These are phyloP conservation scores for Ceratobasidium theobromae DNA, from an alignment of 1,284 basidiomycete species.

Conservation along the genomic window DNA sequence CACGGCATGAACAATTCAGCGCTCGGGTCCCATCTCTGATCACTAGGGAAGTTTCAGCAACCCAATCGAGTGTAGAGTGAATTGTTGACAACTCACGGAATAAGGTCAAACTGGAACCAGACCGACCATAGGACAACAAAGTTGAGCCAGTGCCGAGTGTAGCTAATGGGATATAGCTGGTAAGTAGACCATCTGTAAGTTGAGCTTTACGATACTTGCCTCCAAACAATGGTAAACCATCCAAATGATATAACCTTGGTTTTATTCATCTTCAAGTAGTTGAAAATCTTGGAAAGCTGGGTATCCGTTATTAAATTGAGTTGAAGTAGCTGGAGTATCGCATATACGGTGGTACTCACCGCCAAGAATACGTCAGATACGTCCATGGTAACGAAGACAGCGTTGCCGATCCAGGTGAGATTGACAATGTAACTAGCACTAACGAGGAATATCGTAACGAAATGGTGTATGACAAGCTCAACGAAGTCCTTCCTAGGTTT, in stretches of 20 bases:
- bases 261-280: constrained; percentile 74
- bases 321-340: neutral
- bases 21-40: constrained; percentile 52
- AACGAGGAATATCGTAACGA: constrained; percentile 95
- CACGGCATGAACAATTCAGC: constrained; percentile 70
- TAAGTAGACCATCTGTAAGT: neutral
- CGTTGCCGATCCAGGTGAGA: constrained; percentile 79
- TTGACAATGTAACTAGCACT: constrained; percentile 89
- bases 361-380: constrained; percentile 89
- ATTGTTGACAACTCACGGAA: constrained; percentile 65
- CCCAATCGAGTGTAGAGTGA: neutral
- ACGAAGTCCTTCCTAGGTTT: constrained; percentile 91
- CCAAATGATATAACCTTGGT: constrained; percentile 68
- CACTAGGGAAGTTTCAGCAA: constrained; percentile 46
- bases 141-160: constrained; percentile 95
- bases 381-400: constrained; percentile 97
- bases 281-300: constrained; percentile 81
- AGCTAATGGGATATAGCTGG: constrained; percentile 53
- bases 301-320: neutral
- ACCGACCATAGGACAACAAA: constrained; percentile 85
- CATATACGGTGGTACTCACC: constrained; percentile 51
- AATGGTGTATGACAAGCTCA: constrained; percentile 85
- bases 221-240: constrained; percentile 76
- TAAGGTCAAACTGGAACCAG: constrained; percentile 75
- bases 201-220: constrained; percentile 54